Conservation (phyloP, 306 rosid species). For the Lotus japonicus region DNA sequence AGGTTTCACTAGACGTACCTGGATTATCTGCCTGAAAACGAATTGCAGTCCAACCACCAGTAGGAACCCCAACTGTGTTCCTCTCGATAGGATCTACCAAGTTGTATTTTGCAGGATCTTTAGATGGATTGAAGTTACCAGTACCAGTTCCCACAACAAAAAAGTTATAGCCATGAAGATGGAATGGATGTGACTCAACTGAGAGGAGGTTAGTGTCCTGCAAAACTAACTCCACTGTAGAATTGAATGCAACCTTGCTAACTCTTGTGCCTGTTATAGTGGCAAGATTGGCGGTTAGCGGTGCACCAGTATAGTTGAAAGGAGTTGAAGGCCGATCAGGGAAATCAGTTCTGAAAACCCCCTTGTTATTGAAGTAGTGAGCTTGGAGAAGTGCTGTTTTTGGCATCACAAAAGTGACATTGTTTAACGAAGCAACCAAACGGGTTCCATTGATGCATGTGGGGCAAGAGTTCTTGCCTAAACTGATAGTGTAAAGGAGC, state of each 20-base stretch:
- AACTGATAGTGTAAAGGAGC: slow-evolving; percentile 53
- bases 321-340: slow-evolving; percentile 48
- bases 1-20: slow-evolving; percentile 25
- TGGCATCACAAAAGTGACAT: slow-evolving; percentile 65
- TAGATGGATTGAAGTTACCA: slow-evolving; percentile 67
- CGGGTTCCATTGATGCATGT: slow-evolving; percentile 58
- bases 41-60: slow-evolving; percentile 80
- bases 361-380: slow-evolving; percentile 50
- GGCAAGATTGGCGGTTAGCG: slow-evolving; percentile 49
- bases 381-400: slow-evolving; percentile 63
- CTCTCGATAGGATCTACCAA: slow-evolving; percentile 81
- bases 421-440: slow-evolving; percentile 57
- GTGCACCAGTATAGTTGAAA: slow-evolving; percentile 64
- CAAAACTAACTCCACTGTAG: slow-evolving; percentile 62
- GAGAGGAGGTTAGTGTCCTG: slow-evolving; percentile 67
- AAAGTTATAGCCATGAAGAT: slow-evolving; percentile 45
- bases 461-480: slow-evolving; percentile 48
- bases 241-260: slow-evolving; percentile 59
- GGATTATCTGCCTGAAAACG: slow-evolving; percentile 77
- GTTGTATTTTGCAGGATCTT: slow-evolving; percentile 58
- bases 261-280: slow-evolving; percentile 55
- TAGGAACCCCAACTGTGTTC: slow-evolving; percentile 74
- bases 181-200: slow-evolving; percentile 78
- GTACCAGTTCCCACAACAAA: slow-evolving; percentile 64
- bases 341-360: slow-evolving; percentile 54